Percentiles rank a stretch among this genome's conserved stretches.
Evolutionary conservation across 148 eudicot genomes (phyloP).

Genomic region (Silene conica): DNA sequence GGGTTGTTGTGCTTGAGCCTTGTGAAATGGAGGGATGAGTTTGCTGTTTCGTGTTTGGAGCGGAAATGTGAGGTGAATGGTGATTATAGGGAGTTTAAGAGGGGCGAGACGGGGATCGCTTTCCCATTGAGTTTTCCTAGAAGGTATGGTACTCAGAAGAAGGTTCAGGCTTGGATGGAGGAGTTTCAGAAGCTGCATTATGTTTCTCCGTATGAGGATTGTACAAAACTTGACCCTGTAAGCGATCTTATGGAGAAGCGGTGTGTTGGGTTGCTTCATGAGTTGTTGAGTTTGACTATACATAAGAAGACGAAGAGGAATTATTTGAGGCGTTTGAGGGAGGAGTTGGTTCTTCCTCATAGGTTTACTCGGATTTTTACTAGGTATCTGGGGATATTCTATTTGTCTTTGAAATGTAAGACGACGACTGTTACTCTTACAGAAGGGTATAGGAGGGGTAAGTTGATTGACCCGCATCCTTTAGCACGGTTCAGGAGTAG

Average conservation of each 20-base stretch:
- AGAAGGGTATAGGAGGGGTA: slow-evolving; percentile 74
- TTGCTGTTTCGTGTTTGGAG: slow-evolving; percentile 60
- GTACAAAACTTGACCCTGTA: slow-evolving; percentile 53
- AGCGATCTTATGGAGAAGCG: slow-evolving; percentile 94
- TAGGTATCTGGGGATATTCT: slow-evolving; percentile 89
- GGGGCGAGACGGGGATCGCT: slow-evolving; percentile 51
- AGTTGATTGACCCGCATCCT: slow-evolving; percentile 53
- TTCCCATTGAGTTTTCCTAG: slow-evolving; percentile 82
- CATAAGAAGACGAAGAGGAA: slow-evolving; percentile 93
- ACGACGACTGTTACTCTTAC: slow-evolving; percentile 78
- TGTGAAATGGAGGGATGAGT: slow-evolving; percentile 53
- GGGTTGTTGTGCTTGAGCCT: slow-evolving; percentile 58
- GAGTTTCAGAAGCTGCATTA: slow-evolving; percentile 94
- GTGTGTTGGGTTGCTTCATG: slow-evolving; percentile 83
- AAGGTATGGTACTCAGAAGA: slow-evolving; percentile 81
- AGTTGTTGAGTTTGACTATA: slow-evolving; percentile 78
- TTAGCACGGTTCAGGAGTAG: slow-evolving; percentile 58
- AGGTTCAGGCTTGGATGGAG: slow-evolving; percentile 93
- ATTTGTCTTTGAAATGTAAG: slow-evolving; percentile 91
- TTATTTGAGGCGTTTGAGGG: slow-evolving; percentile 58
- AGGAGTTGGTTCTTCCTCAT: slow-evolving; percentile 79
- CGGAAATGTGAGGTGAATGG: slow-evolving; percentile 40
- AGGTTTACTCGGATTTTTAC: slow-evolving; percentile 88
- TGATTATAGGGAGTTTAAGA: slow-evolving; percentile 49
- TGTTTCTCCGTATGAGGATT: slow-evolving; percentile 86